Evolutionary conservation across 176 grass and related monocot genomes (phyloP), one percentile per base, ranked within the genome.

Genomic region (Alloteropsis semialata): DNA sequence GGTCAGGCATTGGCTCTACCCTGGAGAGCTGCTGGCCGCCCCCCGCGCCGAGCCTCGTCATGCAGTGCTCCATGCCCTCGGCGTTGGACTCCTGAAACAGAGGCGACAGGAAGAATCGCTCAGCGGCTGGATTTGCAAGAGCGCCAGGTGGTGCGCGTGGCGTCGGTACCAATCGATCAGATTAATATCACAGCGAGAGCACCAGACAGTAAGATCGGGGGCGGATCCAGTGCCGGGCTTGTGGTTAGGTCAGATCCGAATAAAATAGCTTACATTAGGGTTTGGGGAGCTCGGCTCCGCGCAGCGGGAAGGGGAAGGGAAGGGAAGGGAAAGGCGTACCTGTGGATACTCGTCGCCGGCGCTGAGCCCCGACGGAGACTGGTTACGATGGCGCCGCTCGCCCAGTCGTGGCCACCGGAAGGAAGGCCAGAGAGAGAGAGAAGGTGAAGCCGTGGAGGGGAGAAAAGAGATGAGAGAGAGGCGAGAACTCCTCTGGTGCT

Each of bases 1-100:
- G 87, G 65, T 97, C 95, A 0, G 92, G 66, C 57, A 62, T 69
- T 11, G 69, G 81, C 25, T 97, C 95, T 4, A 61, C 59, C 68
- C 70, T 76, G 4, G 83, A 30, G 70, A 89, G 76, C 36, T 84
- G 57, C 80, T 97, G 94, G 9, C 74, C 53, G 6, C 78, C 65
- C 15, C 86, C 77, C 1, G 65, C 28, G 65, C 65, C 65, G 36
- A 87, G 73, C 74, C 73, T 85, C 85, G 67, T 70, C 24, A 84
- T 44, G 75, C 33, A 82, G 59, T 84, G 87, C 75, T 97, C 91
- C 88, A 89, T 93, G 71, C 19, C 59, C 18, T 74, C 42, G 21
- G 42, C 22, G n/a, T n/a, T n/a, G 33, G 33, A 39, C 38, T 57
- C 78, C 87, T 86, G 64, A 19, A 58, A 58, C 55, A 58, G 55